Evolutionary conservation across 2,329 filamentous ascomycete species (phyloP), one percentile per base, ranked within the genome.

Genomic region (Alternaria arborescens): DNA sequence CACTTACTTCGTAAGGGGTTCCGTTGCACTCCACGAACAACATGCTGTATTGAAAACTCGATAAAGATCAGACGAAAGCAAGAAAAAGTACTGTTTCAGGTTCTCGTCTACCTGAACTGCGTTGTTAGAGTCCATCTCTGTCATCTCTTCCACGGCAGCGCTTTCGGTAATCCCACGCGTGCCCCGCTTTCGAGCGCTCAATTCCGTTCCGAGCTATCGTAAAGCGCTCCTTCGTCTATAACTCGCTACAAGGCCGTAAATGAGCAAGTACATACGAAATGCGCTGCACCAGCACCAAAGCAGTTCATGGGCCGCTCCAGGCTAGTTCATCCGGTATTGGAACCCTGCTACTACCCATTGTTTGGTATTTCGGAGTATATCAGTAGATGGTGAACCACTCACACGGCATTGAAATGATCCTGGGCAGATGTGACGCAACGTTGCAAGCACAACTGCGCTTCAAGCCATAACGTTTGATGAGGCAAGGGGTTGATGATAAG

Each of bases 1-100:
- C 8, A 57, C 61, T 56, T 67, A 80, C 80, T 69, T 82, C 77
- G 60, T 80, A 81, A 0, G 81, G 80, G 18, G 77, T 78, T n/a
- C 81, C 81, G 52, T 67, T 71, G 60, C 80, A 82, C 12, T 78
- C 68, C 11, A 82, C 71, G 22, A 77, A 70, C 50, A 80, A 61
- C 79, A 82, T 82, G 6, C 60, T 75, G 18, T 41, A 24, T 7
- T 8, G 24, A 40, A 18, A 14, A 22, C 10, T 24, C 18, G 30
- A 30, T 16, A 10, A 4, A 54, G 8, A 20, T 8, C 34, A 41
- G 32, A 24, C 38, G 12, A 30, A 28, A 41, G 18, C n/a, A 28
- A 47, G 18, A 11, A 14, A 20, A 28, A 6, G 26, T 4, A 42
- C 8, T 24, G 22, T 24, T 32, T 11, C 24, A 38, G 20, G 41